These are phyloP conservation scores for Byssoonygena ceratinophila DNA, from an alignment of 2,329 filamentous ascomycete species.

Conservation along the genomic window DNA sequence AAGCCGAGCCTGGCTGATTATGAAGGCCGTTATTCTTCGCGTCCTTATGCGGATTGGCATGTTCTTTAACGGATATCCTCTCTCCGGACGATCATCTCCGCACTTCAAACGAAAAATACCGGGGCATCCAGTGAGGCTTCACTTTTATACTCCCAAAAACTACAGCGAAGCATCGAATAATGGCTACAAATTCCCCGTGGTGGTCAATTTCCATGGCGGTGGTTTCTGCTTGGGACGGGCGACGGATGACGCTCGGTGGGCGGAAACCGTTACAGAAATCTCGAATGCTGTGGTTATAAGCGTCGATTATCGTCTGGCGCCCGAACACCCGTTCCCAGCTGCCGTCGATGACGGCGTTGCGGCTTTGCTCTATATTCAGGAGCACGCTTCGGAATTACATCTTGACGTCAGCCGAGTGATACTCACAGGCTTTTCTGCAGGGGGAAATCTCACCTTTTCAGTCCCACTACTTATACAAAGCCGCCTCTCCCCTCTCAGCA, in stretches of 20 bases:
- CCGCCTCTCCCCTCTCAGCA: constrained; percentile 11
- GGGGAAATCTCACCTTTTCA: constrained; percentile 52
- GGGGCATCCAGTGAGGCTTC: constrained; percentile 37
- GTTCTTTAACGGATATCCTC: constrained; percentile 53
- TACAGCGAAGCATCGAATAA: constrained; percentile 28
- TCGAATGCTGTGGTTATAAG: constrained; percentile 49
- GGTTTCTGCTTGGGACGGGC: constrained; percentile 52
- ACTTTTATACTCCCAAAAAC: constrained; percentile 50
- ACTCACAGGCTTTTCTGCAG: constrained; percentile 53
- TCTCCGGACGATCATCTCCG: constrained; percentile 50
- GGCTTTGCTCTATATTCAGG: constrained; percentile 48
- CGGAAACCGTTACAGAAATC: constrained; percentile 45
- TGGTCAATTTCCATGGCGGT: constrained; percentile 56
- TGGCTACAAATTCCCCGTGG: constrained; percentile 44
- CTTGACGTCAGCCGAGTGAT: constrained; percentile 49
- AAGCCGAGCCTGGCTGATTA: constrained; percentile 24
- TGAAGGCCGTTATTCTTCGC: constrained; percentile 57
- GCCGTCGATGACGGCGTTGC: constrained; percentile 56
- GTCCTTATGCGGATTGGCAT: constrained; percentile 59
- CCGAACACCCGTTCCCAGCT: constrained; percentile 52
- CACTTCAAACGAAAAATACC: constrained; percentile 46
- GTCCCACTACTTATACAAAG: constrained; percentile 46
- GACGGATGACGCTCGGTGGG: constrained; percentile 53
- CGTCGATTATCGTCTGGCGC: constrained; percentile 52
- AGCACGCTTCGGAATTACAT: constrained; percentile 46